A percentile compares a stretch with the other conserved stretches of the same genome.
phyloP scores from a whole-genome alignment of 345 rosid genomes.

The Populus alba region DNA sequence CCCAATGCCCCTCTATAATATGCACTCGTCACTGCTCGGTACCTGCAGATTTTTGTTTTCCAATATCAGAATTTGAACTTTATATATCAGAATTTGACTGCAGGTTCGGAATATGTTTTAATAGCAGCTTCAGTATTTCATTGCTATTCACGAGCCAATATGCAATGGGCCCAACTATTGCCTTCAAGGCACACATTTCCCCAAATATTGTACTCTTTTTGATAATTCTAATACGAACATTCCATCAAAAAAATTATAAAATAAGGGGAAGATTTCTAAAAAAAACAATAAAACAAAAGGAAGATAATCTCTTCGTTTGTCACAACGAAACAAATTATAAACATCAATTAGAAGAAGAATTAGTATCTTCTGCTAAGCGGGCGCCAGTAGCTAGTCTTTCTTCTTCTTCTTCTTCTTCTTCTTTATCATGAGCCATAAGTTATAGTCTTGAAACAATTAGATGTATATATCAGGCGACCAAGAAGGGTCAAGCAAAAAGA shows the following conservation, averaged over 20 bases:
- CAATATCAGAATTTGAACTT: neutral
- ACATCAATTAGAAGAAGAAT: too few relatives aligned
- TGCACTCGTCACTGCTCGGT: constrained; percentile 80
- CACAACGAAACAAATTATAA: too few relatives aligned
- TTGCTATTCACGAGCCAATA: neutral
- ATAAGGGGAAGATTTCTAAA: too few relatives aligned
- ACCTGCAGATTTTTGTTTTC: constrained; percentile 30
- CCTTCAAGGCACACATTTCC: neutral
- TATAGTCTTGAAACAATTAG: neutral
- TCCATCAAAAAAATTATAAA: too few relatives aligned
- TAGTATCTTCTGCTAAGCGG: neutral
- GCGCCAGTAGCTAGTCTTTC: neutral
- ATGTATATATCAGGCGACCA: neutral
- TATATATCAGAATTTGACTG: neutral
- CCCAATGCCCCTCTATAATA: constrained; percentile 76
- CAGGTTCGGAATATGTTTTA: neutral
- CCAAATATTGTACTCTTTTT: neutral
- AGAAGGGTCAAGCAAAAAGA: neutral
- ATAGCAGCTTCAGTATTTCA: neutral
- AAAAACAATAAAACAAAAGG: too few relatives aligned
- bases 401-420: too few relatives aligned
- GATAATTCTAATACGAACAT: too few relatives aligned
- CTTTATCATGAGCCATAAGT: too few relatives aligned
- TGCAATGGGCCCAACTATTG: neutral
- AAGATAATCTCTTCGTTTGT: neutral